These are phyloP conservation scores for Murraya koenigii DNA, from an alignment of 345 rosid species.

Conservation along the genomic window DNA sequence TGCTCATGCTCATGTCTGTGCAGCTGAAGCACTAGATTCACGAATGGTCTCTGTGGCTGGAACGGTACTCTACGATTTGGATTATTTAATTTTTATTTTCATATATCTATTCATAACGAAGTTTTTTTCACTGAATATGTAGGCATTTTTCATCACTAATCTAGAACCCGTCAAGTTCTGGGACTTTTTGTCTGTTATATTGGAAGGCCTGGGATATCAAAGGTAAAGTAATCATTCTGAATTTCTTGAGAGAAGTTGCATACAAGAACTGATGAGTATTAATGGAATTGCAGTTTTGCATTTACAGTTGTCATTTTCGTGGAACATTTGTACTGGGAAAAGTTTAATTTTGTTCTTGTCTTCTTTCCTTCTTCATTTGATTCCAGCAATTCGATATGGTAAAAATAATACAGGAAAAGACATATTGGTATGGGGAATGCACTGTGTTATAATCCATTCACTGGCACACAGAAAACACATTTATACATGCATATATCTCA, in stretches of 20 bases:
- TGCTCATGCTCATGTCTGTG: slow-evolving; percentile 80
- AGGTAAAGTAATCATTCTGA: slow-evolving; percentile 45
- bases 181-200: slow-evolving; percentile 64
- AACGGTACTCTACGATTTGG: slow-evolving; percentile 51
- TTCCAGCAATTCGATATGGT: not conserved
- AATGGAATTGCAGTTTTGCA: slow-evolving; percentile 2
- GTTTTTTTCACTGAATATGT: slow-evolving; percentile 27
- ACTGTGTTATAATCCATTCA: not conserved
- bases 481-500: not conserved
- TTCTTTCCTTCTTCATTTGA: not conserved
- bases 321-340: not conserved
- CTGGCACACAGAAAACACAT: not conserved
- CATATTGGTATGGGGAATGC: not conserved
- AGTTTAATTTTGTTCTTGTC: not conserved
- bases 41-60: slow-evolving; percentile 75
- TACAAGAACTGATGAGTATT: slow-evolving; percentile 5
- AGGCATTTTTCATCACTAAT: slow-evolving; percentile 94
- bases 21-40: slow-evolving; percentile 72
- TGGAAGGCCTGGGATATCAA: slow-evolving; percentile 78
- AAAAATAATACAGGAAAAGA: not conserved
- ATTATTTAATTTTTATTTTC: not conserved
- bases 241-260: slow-evolving; percentile 7
- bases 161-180: slow-evolving; percentile 70
- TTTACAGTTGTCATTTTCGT: not conserved
- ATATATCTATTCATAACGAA: slow-evolving; percentile 7